These are phyloP conservation scores for Prunus davidiana DNA, from an alignment of 306 rosid species.

Conservation along the genomic window DNA sequence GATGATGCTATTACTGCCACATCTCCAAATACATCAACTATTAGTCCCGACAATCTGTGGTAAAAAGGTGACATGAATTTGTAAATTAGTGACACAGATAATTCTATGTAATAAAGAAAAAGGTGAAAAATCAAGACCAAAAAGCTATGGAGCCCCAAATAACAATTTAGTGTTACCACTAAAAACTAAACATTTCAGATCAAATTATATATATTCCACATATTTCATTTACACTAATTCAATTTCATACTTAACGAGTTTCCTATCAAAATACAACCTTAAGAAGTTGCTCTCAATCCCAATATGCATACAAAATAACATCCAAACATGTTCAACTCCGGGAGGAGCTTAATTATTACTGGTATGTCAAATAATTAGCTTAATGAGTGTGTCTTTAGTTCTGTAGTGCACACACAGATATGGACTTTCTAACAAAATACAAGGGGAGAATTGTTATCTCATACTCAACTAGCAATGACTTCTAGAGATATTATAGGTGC, in stretches of 20 bases:
- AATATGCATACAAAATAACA: not conserved
- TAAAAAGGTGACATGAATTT: conserved; percentile 12
- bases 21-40: conserved; percentile 83
- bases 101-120: not conserved
- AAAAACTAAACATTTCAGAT: not conserved
- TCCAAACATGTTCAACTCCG: not conserved
- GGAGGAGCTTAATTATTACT: not conserved
- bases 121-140: not conserved
- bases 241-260: not conserved
- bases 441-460: not conserved
- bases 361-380: not conserved
- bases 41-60: conserved; percentile 81
- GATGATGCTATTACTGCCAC: conserved; percentile 90
- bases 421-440: not conserved
- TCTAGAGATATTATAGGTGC: not conserved
- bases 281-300: not conserved
- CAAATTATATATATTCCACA: not conserved
- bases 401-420: not conserved
- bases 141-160: not conserved
- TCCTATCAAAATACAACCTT: not conserved
- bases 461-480: not conserved
- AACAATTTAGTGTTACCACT: not conserved
- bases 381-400: not conserved
- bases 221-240: not conserved
- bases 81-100: conserved; percentile 8